These are phyloP conservation scores for Colletotrichum agaves DNA, from an alignment of 2,329 filamentous ascomycete species.

Conservation along the genomic window DNA sequence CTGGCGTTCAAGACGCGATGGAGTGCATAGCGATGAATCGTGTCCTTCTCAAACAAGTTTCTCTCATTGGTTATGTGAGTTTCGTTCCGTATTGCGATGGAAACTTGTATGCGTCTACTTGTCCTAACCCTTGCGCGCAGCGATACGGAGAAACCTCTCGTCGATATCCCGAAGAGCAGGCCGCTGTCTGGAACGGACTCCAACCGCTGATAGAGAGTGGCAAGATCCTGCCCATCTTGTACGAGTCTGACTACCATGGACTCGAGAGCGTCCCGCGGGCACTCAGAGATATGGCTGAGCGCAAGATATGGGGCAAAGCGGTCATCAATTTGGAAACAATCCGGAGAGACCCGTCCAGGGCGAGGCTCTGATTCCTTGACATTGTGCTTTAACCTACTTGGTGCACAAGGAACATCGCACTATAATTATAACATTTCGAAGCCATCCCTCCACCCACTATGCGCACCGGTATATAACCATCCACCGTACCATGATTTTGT, in stretches of 20 bases:
- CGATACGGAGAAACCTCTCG: constrained; percentile 67
- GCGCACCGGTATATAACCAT: constrained; percentile 32
- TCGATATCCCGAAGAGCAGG: constrained; percentile 57
- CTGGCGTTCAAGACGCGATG: constrained; percentile 61
- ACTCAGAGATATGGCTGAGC: constrained; percentile 59
- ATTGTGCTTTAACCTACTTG: background rate
- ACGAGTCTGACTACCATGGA: constrained; percentile 58
- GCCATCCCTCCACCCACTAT: constrained; percentile 4
- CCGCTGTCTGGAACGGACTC: constrained; percentile 62
- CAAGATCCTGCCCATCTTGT: constrained; percentile 62
- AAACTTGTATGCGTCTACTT: too few relatives aligned
- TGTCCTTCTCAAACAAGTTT: constrained; percentile 62
- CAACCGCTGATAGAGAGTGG: constrained; percentile 58
- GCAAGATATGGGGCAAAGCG: constrained; percentile 66
- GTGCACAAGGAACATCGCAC: background rate
- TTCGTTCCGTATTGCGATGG: background rate
- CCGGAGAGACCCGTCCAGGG: constrained; percentile 1
- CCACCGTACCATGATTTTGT: constrained; percentile 28
- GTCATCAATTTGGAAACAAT: constrained; percentile 55
- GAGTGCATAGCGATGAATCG: constrained; percentile 66
- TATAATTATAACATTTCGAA: constrained; percentile 23
- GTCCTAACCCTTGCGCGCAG: constrained; percentile 42
- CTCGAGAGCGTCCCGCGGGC: constrained; percentile 61
- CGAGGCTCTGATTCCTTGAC: constrained; percentile 3
- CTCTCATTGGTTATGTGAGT: constrained; percentile 64